A percentile compares a stretch with the other conserved stretches of the same genome.
Conservation (phyloP, 257 asterid genomes). For the Cordia subcordata region DNA sequence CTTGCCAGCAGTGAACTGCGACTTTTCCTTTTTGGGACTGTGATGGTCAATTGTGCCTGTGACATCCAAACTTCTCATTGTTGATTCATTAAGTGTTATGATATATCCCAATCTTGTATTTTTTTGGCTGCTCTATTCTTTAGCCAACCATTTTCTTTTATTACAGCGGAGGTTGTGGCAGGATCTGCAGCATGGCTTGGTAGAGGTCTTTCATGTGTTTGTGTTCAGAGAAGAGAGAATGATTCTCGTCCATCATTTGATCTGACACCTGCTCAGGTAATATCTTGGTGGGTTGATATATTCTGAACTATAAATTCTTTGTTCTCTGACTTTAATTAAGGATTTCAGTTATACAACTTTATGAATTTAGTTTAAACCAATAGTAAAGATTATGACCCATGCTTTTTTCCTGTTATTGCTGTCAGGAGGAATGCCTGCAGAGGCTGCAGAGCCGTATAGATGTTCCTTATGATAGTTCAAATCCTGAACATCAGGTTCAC, state of each 20-base stretch:
- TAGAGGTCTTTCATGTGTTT: slow-evolving; percentile 78
- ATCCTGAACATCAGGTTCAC: slow-evolving; percentile 83
- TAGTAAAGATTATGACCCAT: not conserved
- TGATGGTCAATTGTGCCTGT: no score
- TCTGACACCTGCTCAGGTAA: slow-evolving; percentile 67
- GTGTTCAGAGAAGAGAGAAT: slow-evolving; percentile 75
- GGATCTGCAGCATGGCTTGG: slow-evolving; percentile 95
- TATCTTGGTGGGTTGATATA: not conserved
- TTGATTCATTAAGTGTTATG: no score
- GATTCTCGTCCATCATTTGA: slow-evolving; percentile 77
- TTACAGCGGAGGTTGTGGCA: slow-evolving; percentile 64
- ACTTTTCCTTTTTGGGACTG: no score
- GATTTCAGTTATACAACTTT: no score
- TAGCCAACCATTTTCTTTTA: slow-evolving; percentile 25
- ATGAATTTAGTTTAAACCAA: no score
- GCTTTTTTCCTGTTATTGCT: slow-evolving; percentile 7
- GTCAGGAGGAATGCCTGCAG: slow-evolving; percentile 83
- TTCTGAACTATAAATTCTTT: not conserved
- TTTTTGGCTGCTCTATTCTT: not conserved
- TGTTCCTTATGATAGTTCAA: slow-evolving; percentile 68
- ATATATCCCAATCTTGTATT: not conserved
- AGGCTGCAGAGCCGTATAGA: slow-evolving; percentile 84
- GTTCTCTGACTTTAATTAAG: no score
- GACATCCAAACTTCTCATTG: no score
- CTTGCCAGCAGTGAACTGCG: no score